Conservation (phyloP, 2,329 filamentous ascomycete genomes). For the Pseudofabraea citricarpa region DNA sequence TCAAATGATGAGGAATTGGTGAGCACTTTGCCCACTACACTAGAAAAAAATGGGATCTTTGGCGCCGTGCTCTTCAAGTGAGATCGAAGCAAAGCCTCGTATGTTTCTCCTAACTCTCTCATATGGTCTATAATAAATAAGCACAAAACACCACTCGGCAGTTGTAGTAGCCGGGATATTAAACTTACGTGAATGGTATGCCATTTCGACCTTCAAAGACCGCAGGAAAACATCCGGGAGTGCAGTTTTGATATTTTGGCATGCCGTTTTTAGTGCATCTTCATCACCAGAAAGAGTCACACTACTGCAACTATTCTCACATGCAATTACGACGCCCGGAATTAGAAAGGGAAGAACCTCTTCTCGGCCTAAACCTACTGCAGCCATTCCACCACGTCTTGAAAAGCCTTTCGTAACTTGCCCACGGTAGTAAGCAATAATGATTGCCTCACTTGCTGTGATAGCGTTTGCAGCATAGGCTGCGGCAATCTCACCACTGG, state of each 20-base stretch:
- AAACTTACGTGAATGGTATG: neutral
- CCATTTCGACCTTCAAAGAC: neutral
- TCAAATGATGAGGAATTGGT: neutral
- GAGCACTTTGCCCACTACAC: neutral
- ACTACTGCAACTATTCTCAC: neutral
- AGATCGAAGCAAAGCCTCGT: neutral
- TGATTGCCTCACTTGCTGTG: slow-evolving; percentile 23
- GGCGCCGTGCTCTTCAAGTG: neutral
- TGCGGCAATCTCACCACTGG: slow-evolving; percentile 39
- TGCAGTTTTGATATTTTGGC: neutral
- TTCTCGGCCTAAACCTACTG: neutral
- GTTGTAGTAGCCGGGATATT: no score
- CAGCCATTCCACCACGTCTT: neutral
- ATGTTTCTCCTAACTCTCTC: neutral
- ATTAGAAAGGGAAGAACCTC: neutral
- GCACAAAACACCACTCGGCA: no score
- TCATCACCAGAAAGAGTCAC: neutral
- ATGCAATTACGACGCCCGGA: neutral
- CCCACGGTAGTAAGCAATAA: slow-evolving; percentile 7
- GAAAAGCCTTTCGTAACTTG: neutral
- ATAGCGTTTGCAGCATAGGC: slow-evolving; percentile 34
- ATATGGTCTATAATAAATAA: no score
- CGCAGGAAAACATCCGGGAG: neutral
- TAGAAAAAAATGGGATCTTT: neutral
- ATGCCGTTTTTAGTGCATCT: neutral